These are phyloP conservation scores for Diaporthe aspalathi DNA, from an alignment of 2,329 filamentous ascomycete species.

Conservation along the genomic window DNA sequence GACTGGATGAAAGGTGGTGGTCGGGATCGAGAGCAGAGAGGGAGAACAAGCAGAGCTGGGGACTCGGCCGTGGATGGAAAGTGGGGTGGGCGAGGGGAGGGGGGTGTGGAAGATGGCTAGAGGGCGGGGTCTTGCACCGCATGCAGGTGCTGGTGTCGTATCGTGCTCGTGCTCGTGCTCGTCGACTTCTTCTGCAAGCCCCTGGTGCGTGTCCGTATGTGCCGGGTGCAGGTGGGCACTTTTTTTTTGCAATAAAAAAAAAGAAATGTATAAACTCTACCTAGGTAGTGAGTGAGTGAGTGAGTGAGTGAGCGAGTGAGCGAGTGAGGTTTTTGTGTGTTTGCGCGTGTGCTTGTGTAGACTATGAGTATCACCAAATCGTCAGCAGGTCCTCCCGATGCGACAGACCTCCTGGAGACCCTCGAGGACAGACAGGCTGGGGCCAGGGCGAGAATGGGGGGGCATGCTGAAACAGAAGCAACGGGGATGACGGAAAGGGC, in stretches of 20 bases:
- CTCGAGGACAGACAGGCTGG: neutral
- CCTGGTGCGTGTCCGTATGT: conserved; percentile 7
- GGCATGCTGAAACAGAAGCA: conserved; percentile 26
- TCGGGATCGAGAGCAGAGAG: conserved; percentile 25
- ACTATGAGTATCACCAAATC: neutral
- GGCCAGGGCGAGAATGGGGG: conserved; percentile 11
- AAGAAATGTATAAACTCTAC: no score
- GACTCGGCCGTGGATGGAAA: conserved; percentile 32
- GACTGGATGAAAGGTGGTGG: conserved; percentile 20
- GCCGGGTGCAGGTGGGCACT: neutral
- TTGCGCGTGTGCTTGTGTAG: neutral
- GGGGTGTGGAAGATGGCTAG: conserved; percentile 22
- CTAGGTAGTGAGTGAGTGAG: no score
- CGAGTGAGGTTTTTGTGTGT: neutral
- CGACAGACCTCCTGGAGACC: no score
- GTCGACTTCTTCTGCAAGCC: conserved; percentile 18
- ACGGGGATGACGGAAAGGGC: conserved; percentile 26
- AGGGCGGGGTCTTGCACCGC: conserved; percentile 30
- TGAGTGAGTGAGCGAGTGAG: no score
- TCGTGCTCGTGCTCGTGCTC: conserved; percentile 9
- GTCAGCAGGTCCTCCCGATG: conserved; percentile 5
- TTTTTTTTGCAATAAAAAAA: neutral
- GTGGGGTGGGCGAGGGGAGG: conserved; percentile 34
- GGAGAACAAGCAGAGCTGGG: conserved; percentile 22
- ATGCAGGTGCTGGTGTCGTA: conserved; percentile 10